Evolutionary conservation across 352 stramenopile species (phyloP).

Genomic region (Pythium apleroticum): DNA sequence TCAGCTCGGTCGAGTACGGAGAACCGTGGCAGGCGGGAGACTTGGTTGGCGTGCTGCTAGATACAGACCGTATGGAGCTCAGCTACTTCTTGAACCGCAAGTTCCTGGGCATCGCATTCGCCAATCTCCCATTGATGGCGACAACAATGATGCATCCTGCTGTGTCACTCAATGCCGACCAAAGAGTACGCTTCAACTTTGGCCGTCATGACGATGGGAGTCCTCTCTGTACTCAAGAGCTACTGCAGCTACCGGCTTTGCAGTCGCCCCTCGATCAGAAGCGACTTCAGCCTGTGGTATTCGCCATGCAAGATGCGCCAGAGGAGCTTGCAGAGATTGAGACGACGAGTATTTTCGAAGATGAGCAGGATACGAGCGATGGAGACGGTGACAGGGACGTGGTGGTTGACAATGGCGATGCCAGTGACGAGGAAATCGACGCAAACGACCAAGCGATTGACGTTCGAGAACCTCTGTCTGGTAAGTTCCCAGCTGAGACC

Average conservation of each 20-base stretch:
- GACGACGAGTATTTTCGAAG: background rate
- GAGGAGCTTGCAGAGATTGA: background rate
- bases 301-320: constrained; percentile 4
- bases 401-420: background rate
- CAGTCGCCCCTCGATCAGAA: constrained; percentile 14
- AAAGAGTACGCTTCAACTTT: constrained; percentile 82
- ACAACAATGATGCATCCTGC: constrained; percentile 72
- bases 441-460: background rate
- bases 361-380: background rate
- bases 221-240: background rate
- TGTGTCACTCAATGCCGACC: constrained; percentile 84
- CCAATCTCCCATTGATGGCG: constrained; percentile 38
- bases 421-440: background rate
- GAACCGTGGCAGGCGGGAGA: constrained; percentile 78
- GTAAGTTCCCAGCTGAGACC: background rate
- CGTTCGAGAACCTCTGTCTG: background rate
- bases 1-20: constrained; percentile 81
- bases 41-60: constrained; percentile 84
- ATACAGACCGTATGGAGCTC: constrained; percentile 83
- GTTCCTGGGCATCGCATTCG: constrained; percentile 86
- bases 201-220: constrained; percentile 25
- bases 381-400: background rate
- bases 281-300: constrained; percentile 5
- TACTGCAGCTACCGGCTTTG: constrained; percentile 3
- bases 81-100: constrained; percentile 92